phyloP scores from a whole-genome alignment of 345 rosid genomes.

The Salix suchowensis region DNA sequence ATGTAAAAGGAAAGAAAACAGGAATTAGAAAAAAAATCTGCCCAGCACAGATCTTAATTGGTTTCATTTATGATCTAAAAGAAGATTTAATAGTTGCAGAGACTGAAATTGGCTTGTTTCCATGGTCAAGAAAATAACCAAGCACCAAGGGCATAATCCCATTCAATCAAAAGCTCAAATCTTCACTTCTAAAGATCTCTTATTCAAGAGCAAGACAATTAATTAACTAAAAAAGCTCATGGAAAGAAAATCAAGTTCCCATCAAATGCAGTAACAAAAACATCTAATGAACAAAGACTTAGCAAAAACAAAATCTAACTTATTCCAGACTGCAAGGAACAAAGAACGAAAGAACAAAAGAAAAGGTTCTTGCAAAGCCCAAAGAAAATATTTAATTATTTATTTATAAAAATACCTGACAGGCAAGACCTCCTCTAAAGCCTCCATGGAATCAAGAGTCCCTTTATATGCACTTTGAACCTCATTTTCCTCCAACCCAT shows the following conservation, averaged over 20 bases:
- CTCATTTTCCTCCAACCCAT: constrained; percentile 18
- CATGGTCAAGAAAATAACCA: background rate
- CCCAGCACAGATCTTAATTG: background rate
- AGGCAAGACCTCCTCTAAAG: constrained; percentile 23
- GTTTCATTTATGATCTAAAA: background rate
- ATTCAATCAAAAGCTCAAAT: background rate
- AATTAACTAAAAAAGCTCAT: background rate
- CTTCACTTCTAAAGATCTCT: background rate
- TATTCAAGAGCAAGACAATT: background rate
- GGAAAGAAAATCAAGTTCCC: background rate
- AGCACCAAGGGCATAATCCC: background rate
- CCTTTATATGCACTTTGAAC: constrained; percentile 27
- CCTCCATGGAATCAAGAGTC: constrained; percentile 20
- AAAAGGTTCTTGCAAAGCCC: too few species aligned
- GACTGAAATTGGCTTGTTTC: background rate
- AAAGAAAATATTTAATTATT: background rate
- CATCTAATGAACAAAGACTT: background rate
- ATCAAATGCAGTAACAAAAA: background rate
- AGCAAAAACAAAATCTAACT: background rate
- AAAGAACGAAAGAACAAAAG: background rate
- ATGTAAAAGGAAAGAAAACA: background rate
- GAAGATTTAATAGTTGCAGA: background rate
- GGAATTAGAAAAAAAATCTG: background rate
- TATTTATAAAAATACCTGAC: constrained; percentile 9
- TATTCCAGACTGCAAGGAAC: background rate